Percentiles rank a stretch among this genome's conserved stretches.
Conservation (phyloP, 306 rosid genomes). For the Sicyos baderoa region DNA sequence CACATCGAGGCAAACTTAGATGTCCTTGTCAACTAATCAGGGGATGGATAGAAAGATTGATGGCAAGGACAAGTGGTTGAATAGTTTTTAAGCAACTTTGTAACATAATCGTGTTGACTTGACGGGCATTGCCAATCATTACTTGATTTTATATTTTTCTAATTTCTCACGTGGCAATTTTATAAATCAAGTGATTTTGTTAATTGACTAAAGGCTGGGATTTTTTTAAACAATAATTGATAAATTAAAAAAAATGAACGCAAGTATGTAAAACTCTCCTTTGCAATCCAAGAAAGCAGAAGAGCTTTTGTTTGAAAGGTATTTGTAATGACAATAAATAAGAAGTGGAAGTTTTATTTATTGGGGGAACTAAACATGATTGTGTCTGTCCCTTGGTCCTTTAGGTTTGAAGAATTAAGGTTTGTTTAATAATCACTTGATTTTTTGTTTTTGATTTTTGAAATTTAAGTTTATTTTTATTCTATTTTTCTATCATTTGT, state of each 20-base stretch:
- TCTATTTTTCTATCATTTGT: too few relatives aligned
- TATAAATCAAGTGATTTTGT: background rate
- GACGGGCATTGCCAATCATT: background rate
- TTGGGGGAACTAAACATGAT: background rate
- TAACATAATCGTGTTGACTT: too few relatives aligned
- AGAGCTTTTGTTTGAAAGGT: background rate
- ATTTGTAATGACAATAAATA: background rate
- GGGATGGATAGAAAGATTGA: too few relatives aligned
- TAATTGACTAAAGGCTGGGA: background rate
- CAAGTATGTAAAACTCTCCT: background rate
- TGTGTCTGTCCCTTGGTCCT: background rate
- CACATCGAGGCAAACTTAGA: too few relatives aligned
- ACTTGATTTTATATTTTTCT: background rate
- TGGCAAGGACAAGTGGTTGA: too few relatives aligned
- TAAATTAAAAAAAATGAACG: background rate
- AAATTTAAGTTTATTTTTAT: too few relatives aligned
- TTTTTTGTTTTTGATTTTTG: too few relatives aligned
- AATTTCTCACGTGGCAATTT: background rate
- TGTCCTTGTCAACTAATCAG: too few relatives aligned
- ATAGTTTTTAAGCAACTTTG: too few relatives aligned
- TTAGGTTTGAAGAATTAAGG: background rate
- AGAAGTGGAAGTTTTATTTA: background rate
- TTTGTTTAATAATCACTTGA: too few relatives aligned
- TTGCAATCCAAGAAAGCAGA: background rate
- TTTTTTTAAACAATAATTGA: background rate